These are phyloP conservation scores for Cyclotella baltica DNA, from an alignment of 108 stramenopile species.

Conservation along the genomic window DNA sequence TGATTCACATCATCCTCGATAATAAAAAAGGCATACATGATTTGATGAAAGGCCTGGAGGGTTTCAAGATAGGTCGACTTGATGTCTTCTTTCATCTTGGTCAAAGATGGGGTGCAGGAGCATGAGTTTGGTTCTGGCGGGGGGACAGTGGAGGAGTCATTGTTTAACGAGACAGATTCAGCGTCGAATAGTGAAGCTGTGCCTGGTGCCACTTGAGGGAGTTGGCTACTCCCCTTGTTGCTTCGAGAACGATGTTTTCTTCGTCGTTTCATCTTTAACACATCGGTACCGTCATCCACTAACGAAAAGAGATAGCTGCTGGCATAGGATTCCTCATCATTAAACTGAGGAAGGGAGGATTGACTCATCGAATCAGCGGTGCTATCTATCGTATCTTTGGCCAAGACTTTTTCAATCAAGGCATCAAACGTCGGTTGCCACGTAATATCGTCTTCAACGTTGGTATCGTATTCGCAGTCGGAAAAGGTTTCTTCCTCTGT, in stretches of 20 bases:
- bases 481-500: not conserved
- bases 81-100: slow-evolving; percentile 19
- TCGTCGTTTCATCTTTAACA: slow-evolving; percentile 16
- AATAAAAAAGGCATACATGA: slow-evolving; percentile 39
- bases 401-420: not conserved
- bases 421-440: not conserved
- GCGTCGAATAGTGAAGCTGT: not conserved
- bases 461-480: not conserved
- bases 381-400: not conserved
- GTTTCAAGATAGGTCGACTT: slow-evolving; percentile 25
- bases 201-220: not conserved
- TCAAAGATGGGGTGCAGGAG: not conserved
- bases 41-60: slow-evolving; percentile 28
- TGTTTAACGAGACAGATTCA: not conserved
- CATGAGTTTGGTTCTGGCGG: slow-evolving; percentile 4
- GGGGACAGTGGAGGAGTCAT: not conserved
- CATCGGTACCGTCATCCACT: slow-evolving; percentile 19
- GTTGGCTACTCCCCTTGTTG: not conserved
- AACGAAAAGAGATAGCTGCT: slow-evolving; percentile 31
- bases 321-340: slow-evolving; percentile 15
- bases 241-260: not conserved
- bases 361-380: not conserved
- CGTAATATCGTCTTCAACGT: not conserved
- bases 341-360: slow-evolving; percentile 3
- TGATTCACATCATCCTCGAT: slow-evolving; percentile 36